Evolutionary conservation across 2,329 filamentous ascomycete species (phyloP).

Genomic region (Alternaria atra): DNA sequence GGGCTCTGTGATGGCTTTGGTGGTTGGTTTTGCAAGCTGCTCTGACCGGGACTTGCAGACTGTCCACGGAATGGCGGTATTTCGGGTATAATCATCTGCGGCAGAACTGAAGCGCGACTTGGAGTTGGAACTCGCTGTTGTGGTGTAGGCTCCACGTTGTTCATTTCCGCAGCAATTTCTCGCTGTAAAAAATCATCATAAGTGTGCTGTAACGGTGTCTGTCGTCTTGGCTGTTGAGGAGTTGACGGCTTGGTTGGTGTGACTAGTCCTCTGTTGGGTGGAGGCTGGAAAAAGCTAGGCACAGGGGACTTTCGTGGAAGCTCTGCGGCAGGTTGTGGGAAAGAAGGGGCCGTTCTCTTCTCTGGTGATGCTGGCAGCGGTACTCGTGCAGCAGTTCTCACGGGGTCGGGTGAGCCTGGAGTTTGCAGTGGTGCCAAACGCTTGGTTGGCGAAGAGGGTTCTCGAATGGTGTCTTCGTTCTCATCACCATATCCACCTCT

Average conservation of each 20-base stretch:
- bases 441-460: conserved; percentile 56
- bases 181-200: conserved; percentile 60
- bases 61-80: conserved; percentile 47
- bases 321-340: conserved; percentile 40
- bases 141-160: conserved; percentile 51
- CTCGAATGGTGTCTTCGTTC: conserved; percentile 49
- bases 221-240: conserved; percentile 43
- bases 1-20: conserved; percentile 35
- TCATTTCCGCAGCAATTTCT: conserved; percentile 53
- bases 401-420: conserved; percentile 51
- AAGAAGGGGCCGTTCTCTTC: conserved; percentile 47
- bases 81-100: conserved; percentile 44
- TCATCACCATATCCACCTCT: conserved; percentile 43
- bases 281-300: conserved; percentile 43
- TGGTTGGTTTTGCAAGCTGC: conserved; percentile 22
- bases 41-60: conserved; percentile 23
- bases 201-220: conserved; percentile 47
- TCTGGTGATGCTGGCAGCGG: conserved; percentile 58
- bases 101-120: conserved; percentile 45
- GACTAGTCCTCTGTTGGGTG: conserved; percentile 38
- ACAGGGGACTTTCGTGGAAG: conserved; percentile 43
- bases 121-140: conserved; percentile 43
- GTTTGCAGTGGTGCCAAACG: conserved; percentile 40
- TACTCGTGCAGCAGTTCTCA: conserved; percentile 54
- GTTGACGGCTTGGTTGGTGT: conserved; percentile 45